These are phyloP conservation scores for Potentilla sterilis DNA, from an alignment of 306 rosid species.

Conservation along the genomic window DNA sequence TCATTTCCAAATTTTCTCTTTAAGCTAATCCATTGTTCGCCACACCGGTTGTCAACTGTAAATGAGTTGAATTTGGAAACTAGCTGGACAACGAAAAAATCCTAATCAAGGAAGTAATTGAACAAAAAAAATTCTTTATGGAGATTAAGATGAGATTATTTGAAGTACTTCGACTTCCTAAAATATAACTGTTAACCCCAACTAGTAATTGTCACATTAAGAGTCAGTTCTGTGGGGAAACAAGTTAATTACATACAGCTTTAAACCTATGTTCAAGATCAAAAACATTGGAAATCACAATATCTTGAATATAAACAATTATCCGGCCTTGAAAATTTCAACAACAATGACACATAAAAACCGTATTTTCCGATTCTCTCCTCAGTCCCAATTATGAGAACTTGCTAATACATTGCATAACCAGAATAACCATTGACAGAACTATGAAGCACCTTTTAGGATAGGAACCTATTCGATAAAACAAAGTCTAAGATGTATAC, in stretches of 20 bases:
- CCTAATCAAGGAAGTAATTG: neutral
- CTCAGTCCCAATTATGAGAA: neutral
- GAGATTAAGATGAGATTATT: neutral
- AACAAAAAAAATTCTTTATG: neutral
- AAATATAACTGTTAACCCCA: neutral
- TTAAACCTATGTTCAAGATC: neutral
- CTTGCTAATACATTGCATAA: neutral
- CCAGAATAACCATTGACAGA: neutral
- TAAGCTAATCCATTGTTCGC: constrained; percentile 78
- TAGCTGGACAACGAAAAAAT: constrained; percentile 44
- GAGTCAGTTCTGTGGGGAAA: neutral
- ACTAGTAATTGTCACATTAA: neutral
- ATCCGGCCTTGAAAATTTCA: neutral
- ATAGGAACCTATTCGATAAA: neutral
- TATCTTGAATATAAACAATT: neutral
- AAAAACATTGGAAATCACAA: neutral
- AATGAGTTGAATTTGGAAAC: constrained; percentile 51
- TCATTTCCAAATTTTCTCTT: constrained; percentile 53
- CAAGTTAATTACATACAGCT: neutral
- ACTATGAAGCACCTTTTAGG: neutral
- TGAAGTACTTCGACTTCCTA: neutral
- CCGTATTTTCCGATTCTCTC: neutral
- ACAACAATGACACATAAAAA: neutral
- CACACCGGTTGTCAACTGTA: constrained; percentile 57
- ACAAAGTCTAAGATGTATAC: neutral